Evolutionary conservation across 202 grass and related monocot species (phyloP).

Genomic region (Hordeum pubiflorum): DNA sequence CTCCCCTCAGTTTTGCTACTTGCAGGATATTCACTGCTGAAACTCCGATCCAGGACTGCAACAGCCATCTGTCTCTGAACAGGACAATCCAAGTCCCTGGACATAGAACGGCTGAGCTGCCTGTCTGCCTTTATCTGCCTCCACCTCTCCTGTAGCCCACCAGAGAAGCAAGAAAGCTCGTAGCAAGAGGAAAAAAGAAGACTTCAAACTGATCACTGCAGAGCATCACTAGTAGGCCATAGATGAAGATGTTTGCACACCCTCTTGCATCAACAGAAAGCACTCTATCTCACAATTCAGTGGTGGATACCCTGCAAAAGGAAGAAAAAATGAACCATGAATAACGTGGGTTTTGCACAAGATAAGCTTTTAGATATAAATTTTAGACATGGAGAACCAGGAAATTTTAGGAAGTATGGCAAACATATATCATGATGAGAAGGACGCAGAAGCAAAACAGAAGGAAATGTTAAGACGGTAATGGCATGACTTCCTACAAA

Average conservation of each 20-base stretch:
- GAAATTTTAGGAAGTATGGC: not conserved
- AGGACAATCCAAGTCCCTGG: conserved; percentile 70
- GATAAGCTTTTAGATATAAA: not conserved
- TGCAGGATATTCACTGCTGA: conserved; percentile 65
- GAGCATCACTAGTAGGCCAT: conserved; percentile 22
- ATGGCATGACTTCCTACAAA: not conserved
- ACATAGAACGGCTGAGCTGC: conserved; percentile 38
- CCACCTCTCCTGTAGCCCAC: conserved; percentile 34
- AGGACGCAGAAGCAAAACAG: not conserved
- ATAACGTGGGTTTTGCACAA: not conserved
- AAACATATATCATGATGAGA: not conserved
- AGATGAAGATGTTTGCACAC: conserved; percentile 4
- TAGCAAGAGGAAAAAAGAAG: conserved; percentile 6
- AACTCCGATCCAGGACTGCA: conserved; percentile 54
- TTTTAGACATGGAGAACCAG: not conserved
- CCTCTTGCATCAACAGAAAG: conserved; percentile 17
- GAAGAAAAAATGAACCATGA: not conserved
- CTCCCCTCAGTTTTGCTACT: conserved; percentile 58
- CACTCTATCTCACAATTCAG: not conserved
- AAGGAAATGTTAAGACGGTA: not conserved
- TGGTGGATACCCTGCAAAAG: conserved; percentile 5
- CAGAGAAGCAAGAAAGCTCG: conserved; percentile 25
- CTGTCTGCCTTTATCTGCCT: conserved; percentile 23
- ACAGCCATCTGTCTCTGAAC: conserved; percentile 95
- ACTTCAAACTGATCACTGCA: conserved; percentile 16